Evolutionary conservation across 306 rosid species (phyloP).

Genomic region (Vigna unguiculata): DNA sequence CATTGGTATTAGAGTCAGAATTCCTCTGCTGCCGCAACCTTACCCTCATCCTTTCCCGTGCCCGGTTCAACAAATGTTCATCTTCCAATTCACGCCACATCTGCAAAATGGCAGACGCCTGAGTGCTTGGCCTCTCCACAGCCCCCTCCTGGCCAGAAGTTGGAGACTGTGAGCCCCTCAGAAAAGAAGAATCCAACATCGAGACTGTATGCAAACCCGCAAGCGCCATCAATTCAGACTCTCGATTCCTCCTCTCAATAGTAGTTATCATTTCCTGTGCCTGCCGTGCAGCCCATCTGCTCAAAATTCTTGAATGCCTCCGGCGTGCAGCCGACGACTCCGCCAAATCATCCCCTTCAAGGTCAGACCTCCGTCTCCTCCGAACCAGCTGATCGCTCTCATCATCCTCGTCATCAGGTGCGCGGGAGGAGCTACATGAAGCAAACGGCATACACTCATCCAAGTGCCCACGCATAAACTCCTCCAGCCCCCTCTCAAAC

Average conservation of each 20-base stretch:
- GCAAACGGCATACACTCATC: constrained; percentile 97
- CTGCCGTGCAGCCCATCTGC: constrained; percentile 97
- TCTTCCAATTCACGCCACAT: constrained; percentile 99
- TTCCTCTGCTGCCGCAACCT: constrained; percentile 82
- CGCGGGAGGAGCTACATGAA: constrained; percentile 86
- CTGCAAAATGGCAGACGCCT: constrained; percentile 87
- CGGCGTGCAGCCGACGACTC: constrained; percentile 91
- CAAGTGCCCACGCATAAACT: constrained; percentile 93
- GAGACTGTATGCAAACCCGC: constrained; percentile 97
- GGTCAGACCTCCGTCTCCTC: constrained; percentile 94
- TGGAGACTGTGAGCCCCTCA: constrained; percentile 95
- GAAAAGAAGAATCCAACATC: constrained; percentile 90
- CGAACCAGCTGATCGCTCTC: constrained; percentile 91
- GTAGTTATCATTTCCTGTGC: constrained; percentile 99
- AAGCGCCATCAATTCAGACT: constrained; percentile 96
- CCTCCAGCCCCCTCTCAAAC: constrained; percentile 89
- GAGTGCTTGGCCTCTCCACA: constrained; percentile 92
- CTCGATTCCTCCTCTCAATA: constrained; percentile 95
- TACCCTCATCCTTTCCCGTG: constrained; percentile 90
- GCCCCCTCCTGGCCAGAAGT: constrained; percentile 87
- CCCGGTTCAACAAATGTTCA: constrained; percentile 84
- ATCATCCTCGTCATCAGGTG: constrained; percentile 79
- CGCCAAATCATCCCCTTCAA: constrained; percentile 92
- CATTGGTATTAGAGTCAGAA: constrained; percentile 75
- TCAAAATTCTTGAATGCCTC: constrained; percentile 88